phyloP scores from a whole-genome alignment of 2,329 filamentous ascomycete genomes.

The Zymoseptoria tritici region DNA sequence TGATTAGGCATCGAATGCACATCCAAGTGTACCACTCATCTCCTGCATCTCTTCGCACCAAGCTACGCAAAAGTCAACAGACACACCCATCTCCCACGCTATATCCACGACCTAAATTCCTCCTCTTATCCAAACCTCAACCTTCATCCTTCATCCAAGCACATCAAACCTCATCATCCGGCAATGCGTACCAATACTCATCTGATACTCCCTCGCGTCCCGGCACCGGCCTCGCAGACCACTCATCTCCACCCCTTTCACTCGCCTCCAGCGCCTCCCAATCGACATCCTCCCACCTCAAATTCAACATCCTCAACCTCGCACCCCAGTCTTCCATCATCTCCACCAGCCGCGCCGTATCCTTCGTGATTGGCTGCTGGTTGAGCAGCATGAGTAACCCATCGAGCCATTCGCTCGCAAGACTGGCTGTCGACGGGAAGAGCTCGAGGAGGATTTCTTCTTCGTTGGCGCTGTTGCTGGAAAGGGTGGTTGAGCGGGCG shows the following conservation, averaged over 20 bases:
- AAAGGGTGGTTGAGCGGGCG: conserved; percentile 1
- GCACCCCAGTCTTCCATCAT: conserved; percentile 84
- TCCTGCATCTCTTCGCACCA: background rate
- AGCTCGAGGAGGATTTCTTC: conserved; percentile 77
- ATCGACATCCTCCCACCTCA: conserved; percentile 73
- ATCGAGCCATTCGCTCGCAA: conserved; percentile 95
- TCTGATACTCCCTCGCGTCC: conserved; percentile 80
- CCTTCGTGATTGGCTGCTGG: conserved; percentile 91
- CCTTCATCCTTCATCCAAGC: background rate
- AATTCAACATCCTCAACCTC: conserved; percentile 86
- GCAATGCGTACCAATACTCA: conserved; percentile 79
- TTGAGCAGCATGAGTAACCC: conserved; percentile 90
- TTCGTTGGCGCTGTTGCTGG: conserved; percentile 3
- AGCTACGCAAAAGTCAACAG: background rate
- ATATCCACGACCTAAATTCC: background rate
- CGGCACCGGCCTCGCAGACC: conserved; percentile 47
- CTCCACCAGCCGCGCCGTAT: conserved; percentile 83
- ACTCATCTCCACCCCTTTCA: conserved; percentile 30
- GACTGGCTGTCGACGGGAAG: conserved; percentile 68
- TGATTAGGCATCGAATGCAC: background rate
- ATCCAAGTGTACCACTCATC: background rate
- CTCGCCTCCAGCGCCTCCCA: conserved; percentile 34
- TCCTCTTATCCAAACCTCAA: background rate
- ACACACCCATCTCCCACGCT: background rate
- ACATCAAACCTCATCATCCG: conserved; percentile 13